Conservation (phyloP, 2,329 filamentous ascomycete genomes). For the Anthostomella pinea region DNA sequence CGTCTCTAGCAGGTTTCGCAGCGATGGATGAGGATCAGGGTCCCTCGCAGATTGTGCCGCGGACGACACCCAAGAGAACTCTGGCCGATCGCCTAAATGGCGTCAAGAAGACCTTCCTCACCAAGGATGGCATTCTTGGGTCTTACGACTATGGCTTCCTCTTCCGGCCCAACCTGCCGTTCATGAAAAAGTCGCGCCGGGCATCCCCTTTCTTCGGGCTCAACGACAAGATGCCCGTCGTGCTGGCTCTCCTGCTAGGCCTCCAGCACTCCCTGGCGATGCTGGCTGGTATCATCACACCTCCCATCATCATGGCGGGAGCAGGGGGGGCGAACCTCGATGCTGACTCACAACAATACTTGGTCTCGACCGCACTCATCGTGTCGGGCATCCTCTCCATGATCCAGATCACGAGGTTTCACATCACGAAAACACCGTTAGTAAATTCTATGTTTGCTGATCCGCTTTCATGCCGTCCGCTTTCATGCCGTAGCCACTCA, state of each 20-base stretch:
- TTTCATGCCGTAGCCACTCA: too few species aligned
- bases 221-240: constrained; percentile 71
- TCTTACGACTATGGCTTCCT: constrained; percentile 89
- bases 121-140: constrained; percentile 73
- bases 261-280: constrained; percentile 79
- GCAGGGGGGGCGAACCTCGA: constrained; percentile 62
- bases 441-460: too few species aligned
- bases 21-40: constrained; percentile 60
- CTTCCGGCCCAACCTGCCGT: constrained; percentile 79
- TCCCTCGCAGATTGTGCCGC: constrained; percentile 48
- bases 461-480: too few species aligned
- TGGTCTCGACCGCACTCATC: constrained; percentile 75
- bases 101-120: constrained; percentile 46
- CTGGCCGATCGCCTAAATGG: constrained; percentile 30
- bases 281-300: constrained; percentile 73
- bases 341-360: constrained; percentile 64
- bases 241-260: constrained; percentile 71
- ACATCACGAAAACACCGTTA: constrained; percentile 63
- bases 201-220: constrained; percentile 83
- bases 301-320: constrained; percentile 68
- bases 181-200: constrained; percentile 61
- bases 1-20: too few species aligned
- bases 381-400: constrained; percentile 73
- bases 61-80: constrained; percentile 31
- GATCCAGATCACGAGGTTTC: constrained; percentile 76